These are phyloP conservation scores for Thelephora ganbajun DNA, from an alignment of 768 basidiomycete species.

Conservation along the genomic window DNA sequence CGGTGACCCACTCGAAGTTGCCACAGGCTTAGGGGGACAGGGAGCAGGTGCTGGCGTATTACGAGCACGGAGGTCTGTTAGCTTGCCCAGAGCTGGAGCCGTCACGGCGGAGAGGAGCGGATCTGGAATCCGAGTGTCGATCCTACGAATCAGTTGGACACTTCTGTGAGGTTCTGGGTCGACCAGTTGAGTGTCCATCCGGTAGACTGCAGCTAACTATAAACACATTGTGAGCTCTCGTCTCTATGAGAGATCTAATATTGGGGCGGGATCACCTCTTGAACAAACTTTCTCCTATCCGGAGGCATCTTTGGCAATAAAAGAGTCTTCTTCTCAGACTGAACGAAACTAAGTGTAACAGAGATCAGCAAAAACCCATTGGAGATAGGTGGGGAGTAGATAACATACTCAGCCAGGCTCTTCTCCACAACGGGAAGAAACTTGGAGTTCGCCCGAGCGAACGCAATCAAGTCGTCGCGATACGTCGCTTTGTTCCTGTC, in stretches of 20 bases:
- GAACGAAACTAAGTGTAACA: constrained; percentile 39
- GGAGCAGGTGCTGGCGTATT: constrained; percentile 5
- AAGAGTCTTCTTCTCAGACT: constrained; percentile 51
- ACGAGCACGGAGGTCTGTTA: constrained; percentile 36
- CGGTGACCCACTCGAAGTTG: constrained; percentile 1
- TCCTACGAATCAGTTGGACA: constrained; percentile 66
- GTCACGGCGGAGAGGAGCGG: constrained; percentile 49
- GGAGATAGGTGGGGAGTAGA: constrained; percentile 8
- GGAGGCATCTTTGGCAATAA: constrained; percentile 73
- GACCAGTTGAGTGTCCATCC: constrained; percentile 75
- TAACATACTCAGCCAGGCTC: constrained; percentile 61
- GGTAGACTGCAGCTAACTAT: constrained; percentile 65
- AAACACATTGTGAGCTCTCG: not conserved
- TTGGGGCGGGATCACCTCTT: constrained; percentile 35
- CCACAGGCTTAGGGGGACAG: constrained; percentile 6
- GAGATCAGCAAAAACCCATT: not conserved
- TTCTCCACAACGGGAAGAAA: constrained; percentile 69
- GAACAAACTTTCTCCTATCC: constrained; percentile 73
- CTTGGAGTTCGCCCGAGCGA: constrained; percentile 45
- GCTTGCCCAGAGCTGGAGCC: constrained; percentile 33
- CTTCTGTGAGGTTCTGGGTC: constrained; percentile 86
- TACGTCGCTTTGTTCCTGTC: constrained; percentile 33
- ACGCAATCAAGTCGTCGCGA: constrained; percentile 43
- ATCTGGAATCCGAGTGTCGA: constrained; percentile 69
- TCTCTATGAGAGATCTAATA: not conserved